phyloP scores from a whole-genome alignment of 768 basidiomycete species.

The Russula foetens region DNA sequence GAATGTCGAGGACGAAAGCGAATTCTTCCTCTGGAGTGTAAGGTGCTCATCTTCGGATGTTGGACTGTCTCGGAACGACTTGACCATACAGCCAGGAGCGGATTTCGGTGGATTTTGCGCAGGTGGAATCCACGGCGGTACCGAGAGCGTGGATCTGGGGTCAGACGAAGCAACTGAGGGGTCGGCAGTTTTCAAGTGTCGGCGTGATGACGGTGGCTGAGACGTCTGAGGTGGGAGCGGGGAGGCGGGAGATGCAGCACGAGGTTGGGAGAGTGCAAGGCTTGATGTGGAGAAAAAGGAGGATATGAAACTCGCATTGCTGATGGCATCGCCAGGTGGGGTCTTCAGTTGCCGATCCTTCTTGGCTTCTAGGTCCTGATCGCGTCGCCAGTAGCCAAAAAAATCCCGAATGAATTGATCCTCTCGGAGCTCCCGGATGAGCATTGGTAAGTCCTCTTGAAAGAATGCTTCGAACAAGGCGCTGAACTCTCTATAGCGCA shows the following conservation, averaged over 20 bases:
- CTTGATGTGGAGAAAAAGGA: constrained; percentile 46
- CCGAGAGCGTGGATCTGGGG: background rate
- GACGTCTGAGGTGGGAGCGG: constrained; percentile 2
- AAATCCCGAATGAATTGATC: constrained; percentile 59
- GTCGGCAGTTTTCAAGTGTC: background rate
- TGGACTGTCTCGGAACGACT: background rate
- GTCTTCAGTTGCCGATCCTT: constrained; percentile 18
- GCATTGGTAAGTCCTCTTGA: constrained; percentile 49
- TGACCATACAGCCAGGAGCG: background rate
- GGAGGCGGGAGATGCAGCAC: constrained; percentile 13
- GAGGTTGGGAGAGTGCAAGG: constrained; percentile 20
- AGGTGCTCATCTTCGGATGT: background rate
- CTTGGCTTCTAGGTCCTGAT: constrained; percentile 52
- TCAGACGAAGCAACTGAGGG: constrained; percentile 2
- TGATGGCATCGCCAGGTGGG: constrained; percentile 18
- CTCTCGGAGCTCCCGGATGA: constrained; percentile 57
- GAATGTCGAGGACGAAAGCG: background rate
- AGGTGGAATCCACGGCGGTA: background rate
- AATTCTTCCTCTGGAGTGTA: background rate
- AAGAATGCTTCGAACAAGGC: constrained; percentile 54
- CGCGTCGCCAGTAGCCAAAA: constrained; percentile 71
- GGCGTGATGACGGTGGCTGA: background rate
- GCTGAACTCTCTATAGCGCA: constrained; percentile 52
- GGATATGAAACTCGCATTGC: constrained; percentile 46
- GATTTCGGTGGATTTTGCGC: background rate